Base-by-base conservation (phyloP, 1,284 basidiomycete species). In the Naganishia sp. region DNA sequence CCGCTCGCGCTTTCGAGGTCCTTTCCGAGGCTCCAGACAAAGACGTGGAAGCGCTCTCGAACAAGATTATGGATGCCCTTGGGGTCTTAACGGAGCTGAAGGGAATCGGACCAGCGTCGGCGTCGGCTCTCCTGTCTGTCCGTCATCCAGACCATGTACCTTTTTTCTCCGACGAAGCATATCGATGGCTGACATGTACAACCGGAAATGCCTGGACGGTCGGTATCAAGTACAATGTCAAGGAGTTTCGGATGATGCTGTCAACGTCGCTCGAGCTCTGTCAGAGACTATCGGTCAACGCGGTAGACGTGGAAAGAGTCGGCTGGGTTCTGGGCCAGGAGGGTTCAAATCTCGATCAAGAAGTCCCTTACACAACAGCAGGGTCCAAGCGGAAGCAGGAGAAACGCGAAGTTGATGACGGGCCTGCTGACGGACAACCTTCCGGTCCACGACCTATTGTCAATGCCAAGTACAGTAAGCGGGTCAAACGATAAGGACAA, bases 31-130 rank as follows among this genome's bases (percentile, higher is more conserved):
- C 7, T 10, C 17, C 41, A 41, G 18, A 42, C 15, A 17, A 56
- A 21, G 21, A 49, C 21, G 9, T 18, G 21, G 47, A 51, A 41
- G 21, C 35, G 21, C 47, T 61, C n/a, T 18, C 42, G 43, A 32
- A 15, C 7, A 41, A 39, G 25, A 53, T 66, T 31, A 18, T 53
- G 6, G 39, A 52, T 21, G 65, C 41, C 15, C 25, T 66, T 25
- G 52, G n/a, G 10, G 46, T 43, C 15, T 50, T 70, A 2, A 51
- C 47, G 9, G 35, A 42, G 11, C 57, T 70, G 11, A 53, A 54
- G 17, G 69, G 69, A 23, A 63, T 70, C n/a, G 69, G 69, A 11
- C 69, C 69, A 7, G 69, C 69, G 15, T 66, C 67, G 4, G 69
- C 67, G 17, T 67, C 64, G 7, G 35, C 68, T 1, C 46, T 70